Evolutionary conservation across 768 basidiomycete species (phyloP).

Genomic region (Rickenella mellea): DNA sequence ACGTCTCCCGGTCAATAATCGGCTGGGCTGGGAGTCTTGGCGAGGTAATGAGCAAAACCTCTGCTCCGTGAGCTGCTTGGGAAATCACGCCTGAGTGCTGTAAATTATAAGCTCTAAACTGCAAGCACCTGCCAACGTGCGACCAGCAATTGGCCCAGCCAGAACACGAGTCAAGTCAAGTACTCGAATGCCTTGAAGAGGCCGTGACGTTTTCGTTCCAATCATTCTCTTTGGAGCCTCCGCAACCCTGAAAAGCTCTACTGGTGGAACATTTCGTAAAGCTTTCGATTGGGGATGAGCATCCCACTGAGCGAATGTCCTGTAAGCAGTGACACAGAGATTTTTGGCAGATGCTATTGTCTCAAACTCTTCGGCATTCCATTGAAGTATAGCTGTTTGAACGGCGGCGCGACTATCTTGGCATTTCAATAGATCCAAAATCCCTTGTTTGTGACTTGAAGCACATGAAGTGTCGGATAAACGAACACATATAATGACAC

Average conservation of each 20-base stretch:
- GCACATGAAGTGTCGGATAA: neutral
- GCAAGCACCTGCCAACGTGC: constrained; percentile 32
- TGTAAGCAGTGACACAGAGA: constrained; percentile 42
- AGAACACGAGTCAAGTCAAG: constrained; percentile 53
- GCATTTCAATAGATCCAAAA: constrained; percentile 35
- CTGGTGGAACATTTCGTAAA: constrained; percentile 28
- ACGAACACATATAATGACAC: constrained; percentile 8
- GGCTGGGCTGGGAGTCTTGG: constrained; percentile 44
- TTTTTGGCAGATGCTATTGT: constrained; percentile 30
- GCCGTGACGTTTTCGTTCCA: constrained; percentile 11
- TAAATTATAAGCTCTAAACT: neutral
- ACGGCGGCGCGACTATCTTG: constrained; percentile 27
- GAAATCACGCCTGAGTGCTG: neutral
- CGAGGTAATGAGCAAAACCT: constrained; percentile 46
- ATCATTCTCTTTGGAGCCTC: constrained; percentile 31
- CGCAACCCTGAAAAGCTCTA: constrained; percentile 35
- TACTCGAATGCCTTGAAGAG: constrained; percentile 41
- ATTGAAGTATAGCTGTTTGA: constrained; percentile 25
- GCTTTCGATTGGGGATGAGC: constrained; percentile 36
- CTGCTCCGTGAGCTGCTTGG: constrained; percentile 42
- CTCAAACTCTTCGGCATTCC: constrained; percentile 40
- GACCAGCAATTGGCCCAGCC: constrained; percentile 47
- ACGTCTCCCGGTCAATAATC: constrained; percentile 44
- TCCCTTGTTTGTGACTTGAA: constrained; percentile 39
- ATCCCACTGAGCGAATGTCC: constrained; percentile 43